Base-by-base conservation (phyloP, 2,329 filamentous ascomycete genomes). In the Seiridium unicorne region DNA sequence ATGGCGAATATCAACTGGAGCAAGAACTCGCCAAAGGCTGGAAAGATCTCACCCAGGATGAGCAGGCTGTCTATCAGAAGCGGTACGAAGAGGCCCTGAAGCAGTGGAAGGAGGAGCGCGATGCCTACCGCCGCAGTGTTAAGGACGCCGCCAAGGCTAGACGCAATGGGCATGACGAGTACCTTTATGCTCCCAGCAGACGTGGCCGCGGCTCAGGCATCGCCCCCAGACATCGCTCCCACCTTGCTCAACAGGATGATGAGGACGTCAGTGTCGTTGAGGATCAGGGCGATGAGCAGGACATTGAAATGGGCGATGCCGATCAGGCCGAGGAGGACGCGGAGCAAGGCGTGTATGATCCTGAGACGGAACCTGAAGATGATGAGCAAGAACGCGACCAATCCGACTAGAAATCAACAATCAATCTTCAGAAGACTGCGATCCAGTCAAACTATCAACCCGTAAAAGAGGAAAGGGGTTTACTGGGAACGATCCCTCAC, bases 11-110 rank as follows among this genome's bases (percentile, higher is more conserved):
- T 59, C 76, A 77, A 59, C 69, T 84, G 10, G 82, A 85, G n/a
- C 81, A 83, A 56, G 83, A 85, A 73, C 76, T 87, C 7, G 73
- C 77, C n/a, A 78, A 77, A 10, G 74, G 76, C 47, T 87, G 84
- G 84, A 81, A 84, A 61, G 79, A 82, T 26, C 74, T 87, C 11
- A 70, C 80, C 3, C 77, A 81, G 49, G 73, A 71, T 31, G 76
- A 81, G 55, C 81, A 79, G 68, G 81, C 83, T 34, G 77, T 79
- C 56, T 85, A 79, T 58, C 76, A 81, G 62, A 65, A 72, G 4
- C 77, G 76, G 31, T 77, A 76, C 55, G 75, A 79, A 58, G 66
- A 74, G 55, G 75, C 75, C 57, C 65, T 77, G 46, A 71, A 61
- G 46, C 72, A 76, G 64, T 78, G 78, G 70, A 74, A 79, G 63